phyloP scores from a whole-genome alignment of 495 filamentous ascomycete species.

The Tuber borchii region DNA sequence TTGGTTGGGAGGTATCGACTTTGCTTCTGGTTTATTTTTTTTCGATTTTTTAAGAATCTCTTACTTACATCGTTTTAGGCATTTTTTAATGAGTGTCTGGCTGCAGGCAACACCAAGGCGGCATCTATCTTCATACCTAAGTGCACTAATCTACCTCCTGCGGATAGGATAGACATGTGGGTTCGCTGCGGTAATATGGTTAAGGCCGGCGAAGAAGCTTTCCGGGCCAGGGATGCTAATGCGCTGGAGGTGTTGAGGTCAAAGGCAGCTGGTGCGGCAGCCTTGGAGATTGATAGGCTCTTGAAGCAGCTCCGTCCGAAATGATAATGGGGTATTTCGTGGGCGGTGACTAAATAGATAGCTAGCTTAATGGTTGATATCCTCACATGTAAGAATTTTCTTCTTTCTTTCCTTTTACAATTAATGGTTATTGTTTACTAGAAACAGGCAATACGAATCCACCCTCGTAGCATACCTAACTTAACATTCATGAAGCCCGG shows the following conservation, averaged over 20 bases:
- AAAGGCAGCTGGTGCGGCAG: constrained; percentile 27
- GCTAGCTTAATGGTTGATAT: background rate
- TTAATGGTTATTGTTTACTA: background rate
- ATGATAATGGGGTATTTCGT: constrained; percentile 11
- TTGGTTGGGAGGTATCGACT: constrained; percentile 83
- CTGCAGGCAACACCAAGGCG: constrained; percentile 82
- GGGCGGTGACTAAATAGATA: background rate
- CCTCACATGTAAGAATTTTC: background rate
- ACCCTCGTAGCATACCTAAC: background rate
- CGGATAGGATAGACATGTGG: constrained; percentile 82
- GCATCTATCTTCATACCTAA: constrained; percentile 82
- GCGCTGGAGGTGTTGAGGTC: constrained; percentile 41
- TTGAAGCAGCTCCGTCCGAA: constrained; percentile 28
- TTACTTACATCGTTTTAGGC: constrained; percentile 51
- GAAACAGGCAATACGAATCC: background rate
- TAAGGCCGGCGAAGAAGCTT: constrained; percentile 87
- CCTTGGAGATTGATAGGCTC: constrained; percentile 38
- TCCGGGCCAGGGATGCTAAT: constrained; percentile 69
- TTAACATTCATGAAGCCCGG: background rate
- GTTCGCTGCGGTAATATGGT: constrained; percentile 87
- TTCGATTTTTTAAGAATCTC: constrained; percentile 20
- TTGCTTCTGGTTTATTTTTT: constrained; percentile 6
- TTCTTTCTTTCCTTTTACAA: background rate
- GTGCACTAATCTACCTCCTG: constrained; percentile 55
- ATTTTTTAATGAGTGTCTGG: constrained; percentile 82